Conservation (phyloP, 1,139 yeast genomes). For the Saccharomyces hybrid region DNA sequence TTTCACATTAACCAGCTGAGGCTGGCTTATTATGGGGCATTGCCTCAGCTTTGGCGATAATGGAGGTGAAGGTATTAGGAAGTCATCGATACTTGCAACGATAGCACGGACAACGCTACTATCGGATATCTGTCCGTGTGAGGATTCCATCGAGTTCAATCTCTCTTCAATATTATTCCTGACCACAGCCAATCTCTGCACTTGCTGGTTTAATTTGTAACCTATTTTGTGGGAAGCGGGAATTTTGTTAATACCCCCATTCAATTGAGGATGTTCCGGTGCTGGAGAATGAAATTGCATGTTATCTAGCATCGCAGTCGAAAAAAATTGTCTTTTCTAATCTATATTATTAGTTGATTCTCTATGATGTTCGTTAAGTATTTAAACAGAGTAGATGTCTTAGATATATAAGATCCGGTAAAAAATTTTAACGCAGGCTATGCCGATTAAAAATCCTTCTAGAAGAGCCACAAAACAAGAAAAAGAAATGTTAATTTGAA, state of each 20-base stretch:
- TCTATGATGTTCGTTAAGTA: background rate
- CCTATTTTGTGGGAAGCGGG: background rate
- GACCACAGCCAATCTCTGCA: background rate
- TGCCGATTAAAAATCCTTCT: background rate
- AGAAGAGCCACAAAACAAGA: background rate
- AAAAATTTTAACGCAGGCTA: background rate
- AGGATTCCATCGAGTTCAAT: background rate
- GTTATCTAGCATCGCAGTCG: background rate
- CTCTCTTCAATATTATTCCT: background rate
- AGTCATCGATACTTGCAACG: constrained; percentile 5
- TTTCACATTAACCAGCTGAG: background rate
- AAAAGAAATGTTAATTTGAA: background rate
- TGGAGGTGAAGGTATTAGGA: constrained; percentile 16
- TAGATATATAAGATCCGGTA: background rate
- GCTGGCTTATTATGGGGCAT: background rate
- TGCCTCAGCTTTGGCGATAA: constrained; percentile 9
- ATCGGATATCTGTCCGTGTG: background rate
- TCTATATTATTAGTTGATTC: background rate
- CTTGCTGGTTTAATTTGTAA: background rate
- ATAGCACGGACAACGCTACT: background rate
- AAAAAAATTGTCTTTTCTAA: background rate
- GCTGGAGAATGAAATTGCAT: constrained; percentile 6
- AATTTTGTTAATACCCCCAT: background rate
- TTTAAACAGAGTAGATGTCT: background rate
- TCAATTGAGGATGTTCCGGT: constrained; percentile 13